Base-by-base conservation (phyloP, 805 yeast species). In the Cyberlindnera amylophila region DNA sequence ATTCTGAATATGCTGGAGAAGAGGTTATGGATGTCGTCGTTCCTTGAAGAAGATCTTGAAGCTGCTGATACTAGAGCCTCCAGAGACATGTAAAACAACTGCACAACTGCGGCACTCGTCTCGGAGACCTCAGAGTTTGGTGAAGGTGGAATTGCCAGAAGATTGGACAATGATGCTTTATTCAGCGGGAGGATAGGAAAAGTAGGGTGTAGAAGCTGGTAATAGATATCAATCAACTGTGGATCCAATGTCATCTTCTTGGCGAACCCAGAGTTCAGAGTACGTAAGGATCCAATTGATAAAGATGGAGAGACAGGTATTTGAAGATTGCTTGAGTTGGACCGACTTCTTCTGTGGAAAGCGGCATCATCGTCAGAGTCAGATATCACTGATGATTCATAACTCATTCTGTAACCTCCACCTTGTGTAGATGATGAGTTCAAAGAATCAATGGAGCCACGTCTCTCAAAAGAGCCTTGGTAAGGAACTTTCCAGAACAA, bases 151-250 rank as follows among this genome's bases (percentile, higher is more conserved):
- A 47, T 50, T 11, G 55, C 36, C 10, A 55, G 37, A 2, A 55
- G 45, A 27, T 49, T 52, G 1, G 45, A 27, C 8, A 55, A 34
- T 4, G 53, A 50, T 28, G 49, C 55, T 24, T 41, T 53, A 45
- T 66, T 67, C 28, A 67, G 39, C 3, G 72, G 71, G 14, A 68
- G 54, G 0, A 66, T 52, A 29, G 70, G 65, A 50, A 68, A 61
- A 9, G 62, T 59, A 13, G 66, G 60, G 42, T 67, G 72, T 23
- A 68, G 62, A 52, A 71, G 74, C 45, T 71, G 75, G 49, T 75
- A 75, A 51, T 51, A 77, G 42, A 62, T 62, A 58, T 64, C 73
- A 60, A 65, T 70, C 64, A 64, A 61, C 55, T 61, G 74, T 7
- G 46, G 45, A 19, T 39, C 43, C 26, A 45, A n/a, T 3, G 41